Conservation (phyloP, 257 asterid species). For the Vinca minor region DNA sequence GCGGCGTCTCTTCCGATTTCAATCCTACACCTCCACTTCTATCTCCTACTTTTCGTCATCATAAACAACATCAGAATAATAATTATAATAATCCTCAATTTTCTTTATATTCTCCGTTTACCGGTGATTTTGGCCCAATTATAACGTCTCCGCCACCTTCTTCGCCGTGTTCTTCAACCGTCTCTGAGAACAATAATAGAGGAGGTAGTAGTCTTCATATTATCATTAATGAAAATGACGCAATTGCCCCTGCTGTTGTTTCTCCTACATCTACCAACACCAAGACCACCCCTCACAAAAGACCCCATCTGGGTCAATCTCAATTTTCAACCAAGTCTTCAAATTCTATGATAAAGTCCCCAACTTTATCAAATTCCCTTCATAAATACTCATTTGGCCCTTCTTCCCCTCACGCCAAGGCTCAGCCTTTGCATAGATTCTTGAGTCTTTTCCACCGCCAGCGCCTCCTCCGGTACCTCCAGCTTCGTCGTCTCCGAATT, state of each 20-base stretch:
- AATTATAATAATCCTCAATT: slow-evolving; percentile 33
- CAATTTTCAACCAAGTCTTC: slow-evolving; percentile 34
- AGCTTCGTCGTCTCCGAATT: slow-evolving; percentile 53
- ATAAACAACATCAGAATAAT: slow-evolving; percentile 43
- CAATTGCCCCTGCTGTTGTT: slow-evolving; percentile 27
- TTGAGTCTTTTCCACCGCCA: slow-evolving; percentile 54
- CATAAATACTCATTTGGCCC: slow-evolving; percentile 44
- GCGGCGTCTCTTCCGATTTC: slow-evolving; percentile 99
- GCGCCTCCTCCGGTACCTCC: slow-evolving; percentile 46
- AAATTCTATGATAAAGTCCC: slow-evolving; percentile 42
- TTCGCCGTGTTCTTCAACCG: slow-evolving; percentile 21
- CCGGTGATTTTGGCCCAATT: slow-evolving; percentile 12
- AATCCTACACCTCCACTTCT: slow-evolving; percentile 65
- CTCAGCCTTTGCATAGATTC: slow-evolving; percentile 33
- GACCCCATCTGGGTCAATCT: slow-evolving; percentile 51
- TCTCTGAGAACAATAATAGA: slow-evolving; percentile 4
- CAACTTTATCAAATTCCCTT: slow-evolving; percentile 50
- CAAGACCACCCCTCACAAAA: slow-evolving; percentile 62
- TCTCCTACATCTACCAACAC: slow-evolving; percentile 19
- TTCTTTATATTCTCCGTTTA: slow-evolving; percentile 19
- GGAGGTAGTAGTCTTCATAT: slow-evolving; percentile 32
- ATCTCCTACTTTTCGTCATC: slow-evolving; percentile 46
- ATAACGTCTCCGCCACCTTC: slow-evolving; percentile 26
- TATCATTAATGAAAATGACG: slow-evolving; percentile 52
- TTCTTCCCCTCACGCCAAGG: slow-evolving; percentile 29